A percentile compares a stretch with the other conserved stretches of the same genome.
phyloP scores from a whole-genome alignment of 805 yeast genomes.

The Lipomyces kockii region DNA sequence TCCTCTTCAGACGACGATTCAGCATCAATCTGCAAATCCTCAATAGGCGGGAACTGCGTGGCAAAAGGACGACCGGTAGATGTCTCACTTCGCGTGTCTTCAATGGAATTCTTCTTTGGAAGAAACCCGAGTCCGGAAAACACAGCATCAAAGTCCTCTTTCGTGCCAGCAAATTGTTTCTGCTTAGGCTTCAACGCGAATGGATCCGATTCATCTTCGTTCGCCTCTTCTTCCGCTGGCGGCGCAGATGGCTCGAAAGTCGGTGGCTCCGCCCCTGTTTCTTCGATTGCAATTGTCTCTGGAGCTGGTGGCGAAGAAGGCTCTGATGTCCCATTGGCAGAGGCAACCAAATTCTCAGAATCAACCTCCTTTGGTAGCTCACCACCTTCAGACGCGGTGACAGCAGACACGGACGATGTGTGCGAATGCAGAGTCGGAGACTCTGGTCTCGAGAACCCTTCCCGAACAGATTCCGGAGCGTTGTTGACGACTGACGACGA shows the following conservation, averaged over 20 bases:
- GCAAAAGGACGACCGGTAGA: constrained; percentile 7
- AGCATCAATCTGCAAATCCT: constrained; percentile 33
- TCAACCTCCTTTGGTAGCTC: constrained; percentile 18
- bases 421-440: constrained; percentile 48
- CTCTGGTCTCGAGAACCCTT: constrained; percentile 52
- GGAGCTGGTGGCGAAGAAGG: neutral
- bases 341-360: constrained; percentile 20
- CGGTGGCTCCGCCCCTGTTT: constrained; percentile 23
- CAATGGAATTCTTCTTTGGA: constrained; percentile 16
- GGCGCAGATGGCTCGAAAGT: neutral
- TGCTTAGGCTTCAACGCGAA: constrained; percentile 14
- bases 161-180: constrained; percentile 29
- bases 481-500: constrained; percentile 92
- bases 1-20: constrained; percentile 42
- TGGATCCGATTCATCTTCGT: constrained; percentile 29
- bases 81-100: neutral
- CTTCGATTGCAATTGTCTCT: neutral
- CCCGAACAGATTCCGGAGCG: constrained; percentile 84
- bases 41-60: constrained; percentile 41
- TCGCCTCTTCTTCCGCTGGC: constrained; percentile 14
- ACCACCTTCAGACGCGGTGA: constrained; percentile 37
- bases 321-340: neutral
- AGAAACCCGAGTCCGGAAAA: constrained; percentile 27
- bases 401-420: constrained; percentile 38
- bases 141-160: constrained; percentile 34